Conservation (phyloP, 306 rosid genomes). For the Nissolia schottii region DNA sequence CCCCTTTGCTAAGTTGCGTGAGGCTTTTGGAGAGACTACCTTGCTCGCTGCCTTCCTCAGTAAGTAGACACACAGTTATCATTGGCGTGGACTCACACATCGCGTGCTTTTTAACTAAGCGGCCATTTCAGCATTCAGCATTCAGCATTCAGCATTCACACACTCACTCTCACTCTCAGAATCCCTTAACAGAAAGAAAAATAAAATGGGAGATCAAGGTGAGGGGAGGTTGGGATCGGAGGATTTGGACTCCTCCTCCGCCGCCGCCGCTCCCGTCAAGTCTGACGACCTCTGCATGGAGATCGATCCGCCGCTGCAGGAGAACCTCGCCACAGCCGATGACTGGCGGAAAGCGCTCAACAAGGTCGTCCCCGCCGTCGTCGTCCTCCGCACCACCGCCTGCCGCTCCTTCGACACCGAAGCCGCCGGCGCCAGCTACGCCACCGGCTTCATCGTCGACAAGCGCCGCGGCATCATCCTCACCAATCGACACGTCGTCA, state of each 20-base stretch:
- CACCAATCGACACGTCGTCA: constrained; percentile 94
- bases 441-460: constrained; percentile 92
- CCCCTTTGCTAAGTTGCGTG: neutral
- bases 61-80: neutral
- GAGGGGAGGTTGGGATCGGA: constrained; percentile 59
- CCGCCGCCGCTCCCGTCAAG: constrained; percentile 22
- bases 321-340: constrained; percentile 70
- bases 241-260: constrained; percentile 32
- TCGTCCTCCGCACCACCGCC: constrained; percentile 77
- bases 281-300: constrained; percentile 66
- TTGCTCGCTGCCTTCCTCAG: neutral
- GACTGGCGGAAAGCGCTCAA: constrained; percentile 86
- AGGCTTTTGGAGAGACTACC: neutral
- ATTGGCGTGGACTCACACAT: neutral
- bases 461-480: constrained; percentile 91
- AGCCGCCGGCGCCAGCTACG: constrained; percentile 80
- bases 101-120: neutral
- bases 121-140: neutral
- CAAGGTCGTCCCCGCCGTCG: constrained; percentile 89
- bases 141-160: neutral
- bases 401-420: constrained; percentile 93
- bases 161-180: neutral
- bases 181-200: neutral
- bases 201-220: constrained; percentile 54
- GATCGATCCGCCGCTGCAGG: constrained; percentile 73